Conservation (phyloP, 495 filamentous ascomycete genomes). For the Cercophora newfieldiana region DNA sequence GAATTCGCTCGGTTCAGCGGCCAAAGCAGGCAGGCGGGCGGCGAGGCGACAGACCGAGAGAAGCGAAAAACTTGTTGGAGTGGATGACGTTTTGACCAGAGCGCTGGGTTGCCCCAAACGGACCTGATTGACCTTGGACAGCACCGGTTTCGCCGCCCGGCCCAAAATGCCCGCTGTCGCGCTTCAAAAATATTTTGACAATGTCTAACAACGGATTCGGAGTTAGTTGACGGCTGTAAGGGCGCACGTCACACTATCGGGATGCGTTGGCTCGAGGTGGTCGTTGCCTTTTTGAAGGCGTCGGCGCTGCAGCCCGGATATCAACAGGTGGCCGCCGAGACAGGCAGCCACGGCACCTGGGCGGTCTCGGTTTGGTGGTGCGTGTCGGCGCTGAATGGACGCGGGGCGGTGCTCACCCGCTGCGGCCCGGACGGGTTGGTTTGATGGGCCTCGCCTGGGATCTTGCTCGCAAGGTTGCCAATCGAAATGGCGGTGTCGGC, state of each 20-base stretch:
- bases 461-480: conserved; percentile 11
- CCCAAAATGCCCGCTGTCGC: background rate
- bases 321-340: background rate
- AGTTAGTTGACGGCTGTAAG: background rate
- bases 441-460: conserved; percentile 7
- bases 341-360: background rate
- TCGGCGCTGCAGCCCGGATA: background rate
- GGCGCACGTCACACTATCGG: background rate
- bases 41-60: background rate
- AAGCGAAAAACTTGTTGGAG: conserved; percentile 16
- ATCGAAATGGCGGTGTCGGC: conserved; percentile 5
- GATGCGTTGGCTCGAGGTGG: background rate
- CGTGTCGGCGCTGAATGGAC: background rate
- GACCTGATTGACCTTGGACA: conserved; percentile 11
- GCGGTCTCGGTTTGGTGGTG: background rate
- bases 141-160: background rate
- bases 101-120: conserved; percentile 3
- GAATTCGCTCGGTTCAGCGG: conserved; percentile 4
- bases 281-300: background rate
- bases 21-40: conserved; percentile 7
- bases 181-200: background rate
- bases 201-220: background rate
- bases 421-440: conserved; percentile 3
- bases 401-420: background rate
- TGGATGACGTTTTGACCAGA: conserved; percentile 15